Percentiles rank a stretch among this genome's conserved stretches.
Evolutionary conservation across 2,329 filamentous ascomycete species (phyloP).

Genomic region (Eutypella sp.): DNA sequence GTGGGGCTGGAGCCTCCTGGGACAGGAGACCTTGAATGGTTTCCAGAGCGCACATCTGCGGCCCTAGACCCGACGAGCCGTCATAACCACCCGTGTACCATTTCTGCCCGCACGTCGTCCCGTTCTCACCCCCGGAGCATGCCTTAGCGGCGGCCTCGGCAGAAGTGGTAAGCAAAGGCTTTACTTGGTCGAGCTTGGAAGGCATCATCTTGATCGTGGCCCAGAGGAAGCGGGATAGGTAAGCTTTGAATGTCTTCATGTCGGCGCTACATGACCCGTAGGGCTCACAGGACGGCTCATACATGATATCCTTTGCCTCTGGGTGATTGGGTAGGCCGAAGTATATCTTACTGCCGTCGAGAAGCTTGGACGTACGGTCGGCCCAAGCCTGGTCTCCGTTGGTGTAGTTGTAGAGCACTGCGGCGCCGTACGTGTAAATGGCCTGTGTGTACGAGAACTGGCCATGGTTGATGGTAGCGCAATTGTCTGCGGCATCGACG

Average conservation of each 20-base stretch:
- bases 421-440: constrained; percentile 60
- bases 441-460: constrained; percentile 64
- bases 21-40: constrained; percentile 55
- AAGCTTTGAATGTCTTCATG: constrained; percentile 65
- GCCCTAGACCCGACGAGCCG: constrained; percentile 50
- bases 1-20: constrained; percentile 37
- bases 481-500: constrained; percentile 49
- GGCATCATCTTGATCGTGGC: constrained; percentile 53
- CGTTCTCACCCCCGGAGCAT: constrained; percentile 51
- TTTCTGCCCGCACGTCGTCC: constrained; percentile 53
- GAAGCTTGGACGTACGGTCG: constrained; percentile 45
- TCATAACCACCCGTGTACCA: constrained; percentile 59
- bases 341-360: constrained; percentile 42
- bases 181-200: constrained; percentile 43
- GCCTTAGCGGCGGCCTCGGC: constrained; percentile 50
- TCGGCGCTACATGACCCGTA: constrained; percentile 54
- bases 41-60: constrained; percentile 62
- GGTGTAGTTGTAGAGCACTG: constrained; percentile 59
- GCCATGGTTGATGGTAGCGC: constrained; percentile 45
- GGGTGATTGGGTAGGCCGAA: constrained; percentile 49
- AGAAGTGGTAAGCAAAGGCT: constrained; percentile 43
- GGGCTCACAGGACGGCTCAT: constrained; percentile 61
- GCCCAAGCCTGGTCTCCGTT: constrained; percentile 47
- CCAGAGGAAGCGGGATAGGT: constrained; percentile 61
- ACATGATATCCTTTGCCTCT: constrained; percentile 56